Evolutionary conservation across 2,329 filamentous ascomycete genomes (phyloP), one percentile per base, ranked within the genome.

Genomic region (Fusarium nelsonii): DNA sequence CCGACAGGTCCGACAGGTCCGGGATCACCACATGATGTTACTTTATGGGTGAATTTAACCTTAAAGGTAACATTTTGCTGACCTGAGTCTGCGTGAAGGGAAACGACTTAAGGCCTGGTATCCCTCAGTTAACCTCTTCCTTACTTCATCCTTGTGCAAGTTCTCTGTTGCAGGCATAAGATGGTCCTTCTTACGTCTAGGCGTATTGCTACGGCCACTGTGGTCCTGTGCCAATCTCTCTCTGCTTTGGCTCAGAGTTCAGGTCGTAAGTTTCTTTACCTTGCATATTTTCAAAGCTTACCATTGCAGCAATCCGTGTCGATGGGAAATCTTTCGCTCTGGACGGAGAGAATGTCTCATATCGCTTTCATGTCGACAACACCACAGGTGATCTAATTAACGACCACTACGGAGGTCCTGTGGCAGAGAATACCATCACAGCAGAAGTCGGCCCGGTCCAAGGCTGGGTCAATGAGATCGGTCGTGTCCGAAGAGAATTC

Each of bases 281-380:
- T 32, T 4, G 9, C 1, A 3, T 0, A 14, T 3, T 7, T 4
- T 2, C 6, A 39, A 28, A 12, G 23, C 63, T 68, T 15, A 70
- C 34, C n/a, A 20, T 10, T 15, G 2, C 28, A 87, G 86, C 82
- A 41, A 82, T 89, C 53, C 80, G 79, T 18, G 84, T 85, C 16
- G 77, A 86, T 9, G 86, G 85, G 9, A 84, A 79, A 2, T 84
- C 83, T n/a, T 90, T 90, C 66, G 82, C 85, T 3, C 79, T 90
- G 40, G 86, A 86, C 26, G 87, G 85, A 30, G 78, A 85, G 41
- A 80, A 82, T 61, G 81, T 88, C 36, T 89, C 88, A 8, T 90
- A 91, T 71, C 85, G 86, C 46, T 90, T 91, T 75, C 88, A 90
- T 65, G 87, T 90, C 48, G 85, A 90, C 67, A 79, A 83, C 6